Base-by-base conservation (phyloP, 1,284 basidiomycete genomes). In the Meripilus lineatus region DNA sequence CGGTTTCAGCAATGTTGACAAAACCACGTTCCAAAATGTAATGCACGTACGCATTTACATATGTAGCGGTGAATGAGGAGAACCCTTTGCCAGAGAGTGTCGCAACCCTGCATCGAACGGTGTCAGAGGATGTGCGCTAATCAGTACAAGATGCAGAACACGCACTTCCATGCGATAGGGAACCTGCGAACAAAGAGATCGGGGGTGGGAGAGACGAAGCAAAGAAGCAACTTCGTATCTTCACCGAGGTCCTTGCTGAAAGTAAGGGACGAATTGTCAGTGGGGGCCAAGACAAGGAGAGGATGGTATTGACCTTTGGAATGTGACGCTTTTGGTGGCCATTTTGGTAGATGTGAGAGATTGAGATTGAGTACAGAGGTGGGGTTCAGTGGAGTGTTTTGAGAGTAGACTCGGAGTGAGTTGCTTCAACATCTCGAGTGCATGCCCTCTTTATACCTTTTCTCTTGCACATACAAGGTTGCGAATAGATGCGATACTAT, bases 101-200 rank as follows among this genome's bases (percentile, higher is more conserved):
- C 20, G 38, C n/a, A 18, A 25, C 28, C 24, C 38, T 39, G 22
- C 3, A 5, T 21, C 8, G 21, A 25, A 20, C 11, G 8, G 13
- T 5, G 5, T 25, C 22, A 8, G 8, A 23, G 24, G 20, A 26
- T 26, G 21, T 4, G 7, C 21, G 38, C 4, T 11, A 25, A 39
- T 5, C 15, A 26, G 38, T 23, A n/a, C n/a, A n/a, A n/a, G n/a
- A n/a, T n/a, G n/a, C n/a, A n/a, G n/a, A 15, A 22, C 21, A 37
- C 38, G 8, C 7, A 39, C 38, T 39, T 39, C 38, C 38, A 39
- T n/a, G n/a, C 38, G 7, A 39, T 13, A 26, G 38, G 33, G 33
- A 15, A 35, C 15, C 20, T 22, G 15, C 28, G 24, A 18, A 15
- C 15, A 35, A 18, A 8, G 15, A 6, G 15, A 4, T 8, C 6